Evolutionary conservation across 2,329 filamentous ascomycete genomes (phyloP).

Genomic region (Seiridium unicorne): DNA sequence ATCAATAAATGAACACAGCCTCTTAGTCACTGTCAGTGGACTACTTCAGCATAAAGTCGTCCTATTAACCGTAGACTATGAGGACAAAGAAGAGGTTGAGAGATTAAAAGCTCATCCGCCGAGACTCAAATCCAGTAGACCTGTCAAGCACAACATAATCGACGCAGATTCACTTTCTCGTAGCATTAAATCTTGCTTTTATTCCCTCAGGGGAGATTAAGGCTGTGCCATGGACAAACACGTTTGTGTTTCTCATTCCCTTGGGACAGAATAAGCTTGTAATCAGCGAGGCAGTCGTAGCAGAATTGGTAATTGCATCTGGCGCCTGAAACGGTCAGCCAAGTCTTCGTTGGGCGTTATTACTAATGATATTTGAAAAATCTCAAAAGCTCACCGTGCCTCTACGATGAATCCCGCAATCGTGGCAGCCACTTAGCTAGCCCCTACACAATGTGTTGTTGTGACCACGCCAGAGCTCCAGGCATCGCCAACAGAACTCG

Average conservation of each 20-base stretch:
- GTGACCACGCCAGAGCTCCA: not conserved
- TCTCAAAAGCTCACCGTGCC: not conserved
- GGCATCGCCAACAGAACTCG: slow-evolving; percentile 15
- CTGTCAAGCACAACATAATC: no score
- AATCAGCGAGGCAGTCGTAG: not conserved
- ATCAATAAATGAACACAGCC: not conserved
- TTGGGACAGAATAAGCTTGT: not conserved
- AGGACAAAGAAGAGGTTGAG: no score
- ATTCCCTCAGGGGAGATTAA: not conserved
- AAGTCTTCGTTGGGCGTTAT: no score
- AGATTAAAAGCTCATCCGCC: no score
- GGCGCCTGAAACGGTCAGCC: not conserved
- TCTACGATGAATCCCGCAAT: not conserved
- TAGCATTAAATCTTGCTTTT: not conserved
- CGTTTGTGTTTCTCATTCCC: not conserved
- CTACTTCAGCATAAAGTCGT: not conserved
- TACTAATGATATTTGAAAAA: not conserved
- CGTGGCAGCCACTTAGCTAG: not conserved
- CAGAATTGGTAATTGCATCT: not conserved
- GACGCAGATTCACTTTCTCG: not conserved
- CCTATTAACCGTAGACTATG: no score
- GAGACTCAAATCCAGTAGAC: no score
- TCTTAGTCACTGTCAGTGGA: not conserved
- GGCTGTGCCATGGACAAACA: not conserved
- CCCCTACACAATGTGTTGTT: not conserved